These are phyloP conservation scores for Candida nonsorbophila DNA, from an alignment of 805 yeast genomes.

Conservation along the genomic window DNA sequence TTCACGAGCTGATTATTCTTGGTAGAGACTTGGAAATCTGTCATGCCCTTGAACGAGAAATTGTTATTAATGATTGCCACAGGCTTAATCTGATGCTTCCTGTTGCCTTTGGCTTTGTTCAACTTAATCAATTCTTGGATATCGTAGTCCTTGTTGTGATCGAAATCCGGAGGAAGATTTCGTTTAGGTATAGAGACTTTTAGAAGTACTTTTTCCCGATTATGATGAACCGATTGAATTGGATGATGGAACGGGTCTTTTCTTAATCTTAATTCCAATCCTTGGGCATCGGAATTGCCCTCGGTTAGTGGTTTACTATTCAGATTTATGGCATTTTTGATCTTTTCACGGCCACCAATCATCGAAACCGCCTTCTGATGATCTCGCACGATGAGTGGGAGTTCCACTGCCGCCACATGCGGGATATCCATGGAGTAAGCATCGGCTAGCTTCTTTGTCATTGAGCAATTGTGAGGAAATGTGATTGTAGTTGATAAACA, in stretches of 20 bases:
- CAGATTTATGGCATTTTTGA: constrained; percentile 37
- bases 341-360: constrained; percentile 57
- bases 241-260: constrained; percentile 55
- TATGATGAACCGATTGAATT: constrained; percentile 46
- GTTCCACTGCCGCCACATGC: constrained; percentile 67
- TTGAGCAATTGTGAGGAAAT: too few species aligned
- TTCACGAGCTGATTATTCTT: constrained; percentile 40
- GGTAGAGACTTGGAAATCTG: constrained; percentile 78
- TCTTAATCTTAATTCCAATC: constrained; percentile 36
- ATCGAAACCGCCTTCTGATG: constrained; percentile 56
- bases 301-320: constrained; percentile 15
- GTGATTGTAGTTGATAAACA: too few species aligned
- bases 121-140: constrained; percentile 34
- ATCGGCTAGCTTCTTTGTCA: constrained; percentile 31
- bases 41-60: constrained; percentile 75
- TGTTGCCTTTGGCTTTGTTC: constrained; percentile 18
- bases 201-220: constrained; percentile 53
- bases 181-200: constrained; percentile 59
- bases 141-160: constrained; percentile 30
- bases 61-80: constrained; percentile 63
- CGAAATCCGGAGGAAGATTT: constrained; percentile 35
- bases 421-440: constrained; percentile 68
- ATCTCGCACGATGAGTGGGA: constrained; percentile 68
- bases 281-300: constrained; percentile 1
- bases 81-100: constrained; percentile 46